Evolutionary conservation across 192 early-diverging fungal species (phyloP), one percentile per base, ranked within the genome.

Genomic region (Endogone sp.): DNA sequence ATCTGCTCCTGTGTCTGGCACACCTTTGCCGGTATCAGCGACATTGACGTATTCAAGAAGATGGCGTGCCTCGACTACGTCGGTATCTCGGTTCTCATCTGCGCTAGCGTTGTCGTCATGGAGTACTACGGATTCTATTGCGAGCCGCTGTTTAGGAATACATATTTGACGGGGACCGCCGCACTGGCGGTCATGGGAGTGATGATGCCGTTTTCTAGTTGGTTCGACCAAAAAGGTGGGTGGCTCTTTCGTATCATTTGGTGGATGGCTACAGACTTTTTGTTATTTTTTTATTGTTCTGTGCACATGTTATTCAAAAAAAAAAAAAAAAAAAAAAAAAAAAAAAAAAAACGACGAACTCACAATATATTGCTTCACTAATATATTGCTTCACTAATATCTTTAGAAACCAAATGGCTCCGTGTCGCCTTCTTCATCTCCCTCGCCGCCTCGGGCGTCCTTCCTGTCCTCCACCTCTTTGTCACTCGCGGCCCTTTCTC

Each of bases 101-200:
- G 76, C 49, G 84, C 84, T 29, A 85, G 84, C 65, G 73, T 85
- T 11, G 71, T 85, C 16, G 72, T 86, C 8, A 80, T 80, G 2
- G 80, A 83, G 62, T 89, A 89, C 74, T 89, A 89, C 73, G 81
- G 82, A 3, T 86, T 86, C 21, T 87, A 87, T 62, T 87, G 84
- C 65, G 68, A 81, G 24, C 56, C 75, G 6, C 8, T 69, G 4
- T 72, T 70, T 61, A 71, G 82, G 29, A 82, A 76, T 60, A 69
- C 79, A 3, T 89, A 89, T 61, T 78, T 87, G 9, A 71, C 62
- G 6, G 79, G 75, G 55, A 85, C 84, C 1, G 67, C 74, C 0
- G 59, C 81, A 9, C 64, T 85, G 37, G 81, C 81, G 37, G 61
- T 85, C 29, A 69, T 83, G 66, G 84, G 86, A 28, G 72, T 84